phyloP scores from a whole-genome alignment of 2,329 filamentous ascomycete genomes.

The Stagonosporopsis tanaceti region DNA sequence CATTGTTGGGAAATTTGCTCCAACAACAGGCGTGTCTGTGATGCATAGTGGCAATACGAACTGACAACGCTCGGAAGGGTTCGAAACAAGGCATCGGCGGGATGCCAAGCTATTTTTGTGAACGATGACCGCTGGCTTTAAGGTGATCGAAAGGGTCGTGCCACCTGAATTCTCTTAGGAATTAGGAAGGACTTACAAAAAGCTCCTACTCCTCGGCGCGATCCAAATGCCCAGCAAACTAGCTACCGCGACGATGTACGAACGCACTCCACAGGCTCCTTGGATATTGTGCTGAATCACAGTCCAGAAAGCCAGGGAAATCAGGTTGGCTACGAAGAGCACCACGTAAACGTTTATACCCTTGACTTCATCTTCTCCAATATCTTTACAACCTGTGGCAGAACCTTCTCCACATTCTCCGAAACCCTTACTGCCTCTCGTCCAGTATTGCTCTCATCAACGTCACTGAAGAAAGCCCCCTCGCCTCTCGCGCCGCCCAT shows the following conservation, averaged over 20 bases:
- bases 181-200: neutral
- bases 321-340: conserved; percentile 18
- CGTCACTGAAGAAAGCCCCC: conserved; percentile 70
- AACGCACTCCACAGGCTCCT: conserved; percentile 32
- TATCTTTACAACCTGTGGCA: conserved; percentile 41
- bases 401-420: conserved; percentile 51
- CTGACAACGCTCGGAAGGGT: too few species aligned
- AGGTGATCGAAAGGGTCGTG: too few species aligned
- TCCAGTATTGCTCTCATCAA: conserved; percentile 56
- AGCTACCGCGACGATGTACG: conserved; percentile 23
- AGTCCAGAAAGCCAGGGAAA: conserved; percentile 35
- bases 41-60: too few species aligned
- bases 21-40: too few species aligned
- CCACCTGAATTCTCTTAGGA: too few species aligned
- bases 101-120: neutral
- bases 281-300: conserved; percentile 32
- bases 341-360: conserved; percentile 18
- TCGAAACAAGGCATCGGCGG: too few species aligned
- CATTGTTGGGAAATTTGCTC: too few species aligned
- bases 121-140: too few species aligned
- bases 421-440: conserved; percentile 51
- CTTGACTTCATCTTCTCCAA: conserved; percentile 27
- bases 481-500: conserved; percentile 84
- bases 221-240: conserved; percentile 12
- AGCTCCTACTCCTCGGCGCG: conserved; percentile 1